These are phyloP conservation scores for Venturia carpophila DNA, from an alignment of 2,329 filamentous ascomycete species.

Conservation along the genomic window DNA sequence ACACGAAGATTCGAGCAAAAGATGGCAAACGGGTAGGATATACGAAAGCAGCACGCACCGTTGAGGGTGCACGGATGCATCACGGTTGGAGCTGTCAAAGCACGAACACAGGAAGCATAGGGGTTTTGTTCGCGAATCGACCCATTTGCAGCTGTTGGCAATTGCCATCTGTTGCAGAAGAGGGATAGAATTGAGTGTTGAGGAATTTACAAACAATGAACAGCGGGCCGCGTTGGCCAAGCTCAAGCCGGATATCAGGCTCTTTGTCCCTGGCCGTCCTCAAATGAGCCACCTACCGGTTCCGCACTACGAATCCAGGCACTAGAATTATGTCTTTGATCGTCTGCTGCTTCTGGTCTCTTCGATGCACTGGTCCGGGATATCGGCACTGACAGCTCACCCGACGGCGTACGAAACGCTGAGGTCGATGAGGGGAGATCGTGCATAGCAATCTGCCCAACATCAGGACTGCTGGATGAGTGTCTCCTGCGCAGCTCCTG, in stretches of 20 bases:
- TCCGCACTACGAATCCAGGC: not conserved
- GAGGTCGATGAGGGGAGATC: conserved; percentile 53
- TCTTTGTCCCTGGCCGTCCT: not conserved
- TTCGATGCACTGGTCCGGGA: not conserved
- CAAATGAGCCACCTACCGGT: conserved; percentile 8
- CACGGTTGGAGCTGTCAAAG: not conserved
- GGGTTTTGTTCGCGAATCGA: not conserved
- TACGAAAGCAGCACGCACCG: not conserved
- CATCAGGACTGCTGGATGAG: not conserved
- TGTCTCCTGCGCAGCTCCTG: conserved; percentile 28
- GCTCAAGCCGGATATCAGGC: not conserved
- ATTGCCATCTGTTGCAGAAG: not conserved
- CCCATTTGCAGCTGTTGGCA: not conserved
- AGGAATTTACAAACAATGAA: not conserved
- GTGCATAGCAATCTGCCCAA: conserved; percentile 35
- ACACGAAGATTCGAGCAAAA: not conserved
- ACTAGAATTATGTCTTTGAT: conserved; percentile 9
- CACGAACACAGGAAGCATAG: not conserved
- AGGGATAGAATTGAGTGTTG: not conserved
- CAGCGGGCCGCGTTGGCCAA: not conserved
- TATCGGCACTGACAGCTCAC: conserved; percentile 22
- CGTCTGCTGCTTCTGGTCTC: conserved; percentile 13
- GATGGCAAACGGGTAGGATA: not conserved
- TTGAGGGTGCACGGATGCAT: not conserved
- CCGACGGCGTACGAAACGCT: conserved; percentile 52